A percentile compares a stretch with the other conserved stretches of the same genome.
Conservation (phyloP, 176 grass and related monocot species). For the Oryza punctata region DNA sequence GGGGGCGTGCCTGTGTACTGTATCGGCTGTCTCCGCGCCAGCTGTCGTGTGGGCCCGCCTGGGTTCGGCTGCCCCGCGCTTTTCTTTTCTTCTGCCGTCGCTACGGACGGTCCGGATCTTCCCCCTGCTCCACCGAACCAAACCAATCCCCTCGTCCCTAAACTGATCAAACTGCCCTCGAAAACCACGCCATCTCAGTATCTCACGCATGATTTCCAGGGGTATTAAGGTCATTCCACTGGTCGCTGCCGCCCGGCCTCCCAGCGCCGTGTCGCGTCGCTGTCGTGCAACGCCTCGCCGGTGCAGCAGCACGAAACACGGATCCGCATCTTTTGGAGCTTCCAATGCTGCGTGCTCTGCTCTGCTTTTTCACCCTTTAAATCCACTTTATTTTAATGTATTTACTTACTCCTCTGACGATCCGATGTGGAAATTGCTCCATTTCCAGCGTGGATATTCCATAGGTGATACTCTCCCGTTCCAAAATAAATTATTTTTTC, state of each 20-base stretch:
- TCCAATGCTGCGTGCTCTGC: background rate
- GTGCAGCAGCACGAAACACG: slow-evolving; percentile 15
- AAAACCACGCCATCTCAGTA: too few species aligned
- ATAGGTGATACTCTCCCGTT: too few species aligned
- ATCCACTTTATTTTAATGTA: background rate
- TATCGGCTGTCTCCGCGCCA: background rate
- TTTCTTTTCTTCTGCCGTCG: slow-evolving; percentile 31
- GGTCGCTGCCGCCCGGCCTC: background rate
- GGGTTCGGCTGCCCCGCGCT: background rate
- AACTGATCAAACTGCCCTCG: background rate
- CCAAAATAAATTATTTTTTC: too few species aligned
- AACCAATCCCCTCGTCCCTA: too few species aligned
- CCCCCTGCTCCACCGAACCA: background rate
- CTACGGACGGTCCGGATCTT: slow-evolving; percentile 27
- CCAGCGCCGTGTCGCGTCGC: slow-evolving; percentile 18
- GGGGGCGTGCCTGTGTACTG: background rate
- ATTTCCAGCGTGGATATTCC: background rate
- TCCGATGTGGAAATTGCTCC: background rate
- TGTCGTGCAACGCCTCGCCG: background rate
- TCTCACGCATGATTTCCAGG: background rate
- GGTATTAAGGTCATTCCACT: background rate
- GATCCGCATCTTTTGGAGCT: slow-evolving; percentile 3
- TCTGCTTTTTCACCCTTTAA: background rate
- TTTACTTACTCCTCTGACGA: too few species aligned
- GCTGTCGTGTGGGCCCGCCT: background rate